Percentiles rank a stretch among this genome's conserved stretches.
Conservation (phyloP, 208 protist species). For the Leishmania aethiopica region DNA sequence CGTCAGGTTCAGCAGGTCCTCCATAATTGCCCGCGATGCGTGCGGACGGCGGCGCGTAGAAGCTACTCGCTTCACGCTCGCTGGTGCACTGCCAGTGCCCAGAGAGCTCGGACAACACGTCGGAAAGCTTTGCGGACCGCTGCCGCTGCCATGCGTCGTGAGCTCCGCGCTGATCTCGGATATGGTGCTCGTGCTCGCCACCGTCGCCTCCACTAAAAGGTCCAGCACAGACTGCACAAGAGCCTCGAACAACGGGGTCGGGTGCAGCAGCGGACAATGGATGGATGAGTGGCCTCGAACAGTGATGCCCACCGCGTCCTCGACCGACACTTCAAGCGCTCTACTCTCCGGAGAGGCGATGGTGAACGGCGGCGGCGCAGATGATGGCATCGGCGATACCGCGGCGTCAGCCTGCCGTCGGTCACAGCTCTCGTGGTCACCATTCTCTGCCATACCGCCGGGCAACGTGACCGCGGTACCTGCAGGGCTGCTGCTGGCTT, state of each 20-base stretch:
- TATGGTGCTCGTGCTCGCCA: conserved; percentile 38
- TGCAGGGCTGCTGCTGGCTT: neutral
- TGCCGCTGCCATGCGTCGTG: conserved; percentile 9
- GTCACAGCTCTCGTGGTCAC: neutral
- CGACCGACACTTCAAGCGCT: conserved; percentile 47
- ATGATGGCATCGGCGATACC: neutral
- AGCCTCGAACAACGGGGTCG: conserved; percentile 48
- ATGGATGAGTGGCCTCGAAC: conserved; percentile 66
- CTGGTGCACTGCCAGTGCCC: neutral
- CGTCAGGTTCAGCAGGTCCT: conserved; percentile 77
- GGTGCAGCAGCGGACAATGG: conserved; percentile 53
- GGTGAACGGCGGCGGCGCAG: neutral
- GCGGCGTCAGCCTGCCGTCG: neutral
- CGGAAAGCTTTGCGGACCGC: neutral
- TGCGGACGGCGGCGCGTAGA: conserved; percentile 16
- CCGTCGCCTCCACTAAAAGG: conserved; percentile 58
- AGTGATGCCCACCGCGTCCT: conserved; percentile 68
- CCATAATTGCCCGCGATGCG: conserved; percentile 46
- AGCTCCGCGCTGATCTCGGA: conserved; percentile 36
- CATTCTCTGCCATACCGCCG: neutral
- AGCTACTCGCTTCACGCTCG: neutral
- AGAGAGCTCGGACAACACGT: neutral
- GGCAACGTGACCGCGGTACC: neutral
- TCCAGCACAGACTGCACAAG: conserved; percentile 74
- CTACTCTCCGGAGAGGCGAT: neutral